Evolutionary conservation across 2,329 filamentous ascomycete species (phyloP), one percentile per base, ranked within the genome.

Genomic region (Amauroascus niger): DNA sequence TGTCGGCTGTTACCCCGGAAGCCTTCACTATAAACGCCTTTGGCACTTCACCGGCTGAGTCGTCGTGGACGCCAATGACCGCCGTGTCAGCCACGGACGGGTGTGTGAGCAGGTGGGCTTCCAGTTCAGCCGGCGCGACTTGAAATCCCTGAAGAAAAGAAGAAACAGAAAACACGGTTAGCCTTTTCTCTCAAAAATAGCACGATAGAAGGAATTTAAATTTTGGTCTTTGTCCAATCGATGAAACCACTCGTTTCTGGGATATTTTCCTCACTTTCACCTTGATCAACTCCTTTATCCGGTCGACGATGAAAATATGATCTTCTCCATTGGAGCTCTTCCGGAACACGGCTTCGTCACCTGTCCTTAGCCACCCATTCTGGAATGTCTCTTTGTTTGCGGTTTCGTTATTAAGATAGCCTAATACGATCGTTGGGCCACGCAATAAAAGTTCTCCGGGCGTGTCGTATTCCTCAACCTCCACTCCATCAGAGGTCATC

Each of bases 351-450:
- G 55, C 60, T 30, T 58, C 57, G 60, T 61, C 49, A 0, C 65
- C 65, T 9, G 65, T 67, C 4, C 61, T 50, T 26, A 67, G 37
- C 64, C 64, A 67, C 2, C 59, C 57, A 24, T 64, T 57, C 18
- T 60, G 53, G 62, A 86, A 93, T 0, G 87, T 89, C 65, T 89
- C 86, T 44, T 76, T 73, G 11, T 82, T 89, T 2, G 88, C 87
- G 62, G 83, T 81, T 53, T 84, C 80, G 63, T 93, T 90, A 69
- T 90, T 84, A 43, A 91, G 74, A 62, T 94, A 94, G 0, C 88
- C 88, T 1, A 91, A 70, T 0, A 84, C 80, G 0, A 90, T 79
- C 0, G 81, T 80, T 0, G 87, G 87, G 0, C 79, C 79, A 64
- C 87, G 85, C 24, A 91, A 78, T 24, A 85, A 75, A 8, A 94